These are phyloP conservation scores for Blastobotrys aristatus DNA, from an alignment of 1,139 yeast genomes.

Conservation along the genomic window DNA sequence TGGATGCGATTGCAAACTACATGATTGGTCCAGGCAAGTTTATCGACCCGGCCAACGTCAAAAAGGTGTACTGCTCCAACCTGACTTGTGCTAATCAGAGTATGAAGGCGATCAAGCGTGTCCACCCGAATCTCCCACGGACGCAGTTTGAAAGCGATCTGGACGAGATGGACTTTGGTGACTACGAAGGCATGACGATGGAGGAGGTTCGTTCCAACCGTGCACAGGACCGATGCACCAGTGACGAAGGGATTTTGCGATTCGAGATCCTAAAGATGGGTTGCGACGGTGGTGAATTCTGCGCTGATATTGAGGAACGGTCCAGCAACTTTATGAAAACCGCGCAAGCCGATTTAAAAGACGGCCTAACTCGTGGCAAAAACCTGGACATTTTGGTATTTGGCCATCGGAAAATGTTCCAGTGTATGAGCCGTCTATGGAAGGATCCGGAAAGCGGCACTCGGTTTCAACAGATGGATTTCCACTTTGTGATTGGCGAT, in stretches of 20 bases:
- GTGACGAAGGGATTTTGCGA: conserved; percentile 3
- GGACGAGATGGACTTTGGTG: conserved; percentile 1
- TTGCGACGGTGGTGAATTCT: conserved; percentile 2
- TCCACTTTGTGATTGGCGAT: conserved; percentile 1
- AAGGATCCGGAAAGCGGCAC: background rate
- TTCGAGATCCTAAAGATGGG: conserved; percentile 1
- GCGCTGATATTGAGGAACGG: conserved; percentile 2
- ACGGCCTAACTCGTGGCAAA: background rate
- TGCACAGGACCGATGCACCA: conserved; percentile 2
- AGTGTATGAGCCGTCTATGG: background rate
- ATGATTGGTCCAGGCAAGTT: background rate
- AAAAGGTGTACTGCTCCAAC: background rate
- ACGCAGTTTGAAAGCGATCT: background rate
- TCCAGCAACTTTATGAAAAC: background rate
- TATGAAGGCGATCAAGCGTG: background rate
- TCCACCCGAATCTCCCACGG: background rate
- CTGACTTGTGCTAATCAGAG: background rate
- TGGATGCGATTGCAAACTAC: background rate
- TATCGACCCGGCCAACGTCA: background rate
- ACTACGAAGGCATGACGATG: background rate
- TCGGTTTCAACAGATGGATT: background rate
- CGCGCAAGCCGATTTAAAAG: background rate
- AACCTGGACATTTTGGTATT: background rate
- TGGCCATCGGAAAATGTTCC: background rate
- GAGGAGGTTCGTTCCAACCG: background rate